phyloP scores from a whole-genome alignment of 106 monocot genomes.

The Phalaenopsis aphrodite region DNA sequence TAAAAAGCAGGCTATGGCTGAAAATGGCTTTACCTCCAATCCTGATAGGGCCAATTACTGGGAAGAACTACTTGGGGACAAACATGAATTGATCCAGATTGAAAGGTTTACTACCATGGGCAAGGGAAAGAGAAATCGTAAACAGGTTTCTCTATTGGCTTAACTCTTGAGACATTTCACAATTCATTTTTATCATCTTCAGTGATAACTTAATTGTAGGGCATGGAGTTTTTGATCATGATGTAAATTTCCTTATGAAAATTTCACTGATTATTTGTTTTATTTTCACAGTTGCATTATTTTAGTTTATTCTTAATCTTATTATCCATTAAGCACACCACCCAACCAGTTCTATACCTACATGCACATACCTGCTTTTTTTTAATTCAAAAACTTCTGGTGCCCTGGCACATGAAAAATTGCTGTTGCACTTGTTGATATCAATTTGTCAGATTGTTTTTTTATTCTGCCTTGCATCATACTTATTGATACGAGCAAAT shows the following conservation, averaged over 20 bases:
- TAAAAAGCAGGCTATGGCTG: constrained; percentile 26
- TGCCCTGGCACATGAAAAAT: neutral
- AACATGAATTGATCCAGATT: constrained; percentile 70
- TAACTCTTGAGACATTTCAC: neutral
- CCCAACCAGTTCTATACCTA: neutral
- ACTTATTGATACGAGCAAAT: too few species aligned
- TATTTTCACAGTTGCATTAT: neutral
- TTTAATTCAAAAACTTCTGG: neutral
- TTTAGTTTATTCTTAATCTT: neutral
- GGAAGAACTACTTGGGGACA: constrained; percentile 82
- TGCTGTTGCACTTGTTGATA: neutral
- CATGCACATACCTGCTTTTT: neutral
- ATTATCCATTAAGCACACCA: neutral
- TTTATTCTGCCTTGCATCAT: too few species aligned
- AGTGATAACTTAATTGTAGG: neutral
- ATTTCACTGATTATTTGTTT: neutral
- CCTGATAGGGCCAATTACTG: constrained; percentile 64
- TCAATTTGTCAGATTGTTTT: neutral
- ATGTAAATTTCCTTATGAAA: neutral
- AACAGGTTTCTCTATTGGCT: constrained; percentile 46
- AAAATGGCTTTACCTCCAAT: constrained; percentile 37
- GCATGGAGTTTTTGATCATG: neutral
- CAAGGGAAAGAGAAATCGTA: constrained; percentile 94
- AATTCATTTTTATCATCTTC: neutral
- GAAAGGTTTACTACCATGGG: constrained; percentile 82